Conservation (phyloP, 148 eudicot species). For the Oxyria digyna region DNA sequence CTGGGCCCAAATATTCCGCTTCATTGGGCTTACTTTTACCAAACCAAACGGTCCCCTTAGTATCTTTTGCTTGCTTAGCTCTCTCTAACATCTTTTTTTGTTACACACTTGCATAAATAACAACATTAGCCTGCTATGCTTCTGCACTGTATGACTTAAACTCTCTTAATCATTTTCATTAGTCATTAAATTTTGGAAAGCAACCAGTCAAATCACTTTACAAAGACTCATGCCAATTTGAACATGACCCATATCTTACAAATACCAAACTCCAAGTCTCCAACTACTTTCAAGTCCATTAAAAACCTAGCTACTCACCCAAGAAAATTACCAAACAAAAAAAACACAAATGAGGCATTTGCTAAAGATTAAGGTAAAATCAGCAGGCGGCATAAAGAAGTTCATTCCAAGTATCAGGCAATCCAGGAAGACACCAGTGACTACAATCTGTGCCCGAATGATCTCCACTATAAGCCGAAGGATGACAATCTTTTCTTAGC, state of each 20-base stretch:
- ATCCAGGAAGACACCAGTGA: constrained; percentile 81
- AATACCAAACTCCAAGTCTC: neutral
- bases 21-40: too few species aligned
- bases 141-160: too few species aligned
- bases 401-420: constrained; percentile 79
- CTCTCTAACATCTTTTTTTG: too few species aligned
- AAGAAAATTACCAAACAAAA: neutral
- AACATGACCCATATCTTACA: constrained; percentile 4
- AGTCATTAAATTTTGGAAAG: neutral
- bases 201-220: neutral
- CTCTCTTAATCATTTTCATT: too few species aligned
- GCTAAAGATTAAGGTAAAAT: neutral
- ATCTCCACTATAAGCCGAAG: constrained; percentile 42
- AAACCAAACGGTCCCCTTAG: too few species aligned
- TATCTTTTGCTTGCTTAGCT: too few species aligned
- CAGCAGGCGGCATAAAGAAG: constrained; percentile 29
- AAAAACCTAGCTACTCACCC: neutral
- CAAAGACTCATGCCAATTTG: neutral
- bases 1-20: too few species aligned
- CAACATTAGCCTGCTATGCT: too few species aligned
- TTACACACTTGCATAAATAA: too few species aligned
- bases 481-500: constrained; percentile 70
- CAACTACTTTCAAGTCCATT: neutral
- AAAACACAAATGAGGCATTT: constrained; percentile 1
- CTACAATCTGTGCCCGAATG: constrained; percentile 54